A percentile compares a stretch with the other conserved stretches of the same genome.
Evolutionary conservation across 2,329 filamentous ascomycete genomes (phyloP).

Genomic region (Colletotrichum ledebouriae): DNA sequence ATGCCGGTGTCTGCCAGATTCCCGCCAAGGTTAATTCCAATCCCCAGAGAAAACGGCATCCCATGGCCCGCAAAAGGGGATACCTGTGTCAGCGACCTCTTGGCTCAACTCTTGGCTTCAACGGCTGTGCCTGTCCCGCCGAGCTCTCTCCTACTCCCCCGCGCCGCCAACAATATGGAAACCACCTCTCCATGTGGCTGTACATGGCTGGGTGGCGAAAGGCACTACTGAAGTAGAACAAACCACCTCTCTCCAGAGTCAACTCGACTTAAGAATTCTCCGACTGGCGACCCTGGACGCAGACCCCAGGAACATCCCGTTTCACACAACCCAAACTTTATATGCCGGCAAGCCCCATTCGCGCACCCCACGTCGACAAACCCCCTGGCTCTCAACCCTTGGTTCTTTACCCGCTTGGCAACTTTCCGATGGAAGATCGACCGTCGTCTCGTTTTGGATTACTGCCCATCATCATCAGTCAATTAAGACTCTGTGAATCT

Average conservation of each 20-base stretch:
- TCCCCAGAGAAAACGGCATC: not conserved
- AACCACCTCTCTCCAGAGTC: slow-evolving; percentile 20
- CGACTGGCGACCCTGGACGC: slow-evolving; percentile 30
- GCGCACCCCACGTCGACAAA: slow-evolving; percentile 33
- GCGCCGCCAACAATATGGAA: slow-evolving; percentile 16
- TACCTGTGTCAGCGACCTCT: slow-evolving; percentile 27
- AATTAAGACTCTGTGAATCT: slow-evolving; percentile 1
- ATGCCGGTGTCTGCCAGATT: not conserved
- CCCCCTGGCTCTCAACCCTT: slow-evolving; percentile 1
- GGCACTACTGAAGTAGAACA: no score
- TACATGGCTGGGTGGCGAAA: no score
- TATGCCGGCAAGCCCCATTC: slow-evolving; percentile 29
- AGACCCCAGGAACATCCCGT: slow-evolving; percentile 1
- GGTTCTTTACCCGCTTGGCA: slow-evolving; percentile 24
- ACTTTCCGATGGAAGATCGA: slow-evolving; percentile 37
- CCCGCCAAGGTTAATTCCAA: slow-evolving; percentile 14
- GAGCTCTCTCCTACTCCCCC: slow-evolving; percentile 11
- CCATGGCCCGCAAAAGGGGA: not conserved
- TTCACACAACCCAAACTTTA: slow-evolving; percentile 33
- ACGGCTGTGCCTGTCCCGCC: no score
- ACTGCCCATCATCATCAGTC: slow-evolving; percentile 26
- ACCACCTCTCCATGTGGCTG: not conserved
- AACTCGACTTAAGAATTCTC: slow-evolving; percentile 41
- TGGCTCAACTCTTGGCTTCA: slow-evolving; percentile 37
- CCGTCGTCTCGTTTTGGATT: slow-evolving; percentile 40